Evolutionary conservation across 768 basidiomycete genomes (phyloP).

Genomic region (Hypsizygus marmoreus): DNA sequence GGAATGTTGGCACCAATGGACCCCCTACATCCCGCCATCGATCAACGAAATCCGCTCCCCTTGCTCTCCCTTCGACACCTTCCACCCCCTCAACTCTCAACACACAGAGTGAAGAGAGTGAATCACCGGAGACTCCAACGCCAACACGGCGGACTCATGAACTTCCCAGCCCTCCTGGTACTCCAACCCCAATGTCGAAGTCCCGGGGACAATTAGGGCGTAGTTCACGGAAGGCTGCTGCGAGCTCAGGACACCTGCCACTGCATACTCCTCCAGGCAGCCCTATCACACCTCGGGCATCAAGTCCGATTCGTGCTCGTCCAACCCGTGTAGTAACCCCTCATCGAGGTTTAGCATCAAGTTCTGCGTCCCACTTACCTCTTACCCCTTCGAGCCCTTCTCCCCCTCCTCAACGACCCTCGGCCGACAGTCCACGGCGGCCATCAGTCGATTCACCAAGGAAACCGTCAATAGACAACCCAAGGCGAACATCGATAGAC

Average conservation of each 20-base stretch:
- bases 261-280: constrained; percentile 38
- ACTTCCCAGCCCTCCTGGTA: constrained; percentile 45
- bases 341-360: constrained; percentile 46
- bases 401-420: constrained; percentile 36
- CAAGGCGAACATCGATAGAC: constrained; percentile 20
- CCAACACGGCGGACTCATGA: constrained; percentile 38
- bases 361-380: constrained; percentile 56
- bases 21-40: constrained; percentile 31
- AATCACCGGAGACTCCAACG: constrained; percentile 38
- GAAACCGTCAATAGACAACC: constrained; percentile 30
- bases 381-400: constrained; percentile 36
- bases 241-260: constrained; percentile 45
- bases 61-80: constrained; percentile 28
- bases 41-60: constrained; percentile 31
- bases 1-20: constrained; percentile 16
- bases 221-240: constrained; percentile 31
- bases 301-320: constrained; percentile 46
- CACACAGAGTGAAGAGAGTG: constrained; percentile 16
- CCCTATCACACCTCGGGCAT: constrained; percentile 36
- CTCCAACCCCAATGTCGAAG: constrained; percentile 46
- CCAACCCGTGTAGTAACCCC: constrained; percentile 45
- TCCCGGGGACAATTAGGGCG: constrained; percentile 36
- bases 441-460: constrained; percentile 37
- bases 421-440: constrained; percentile 37
- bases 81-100: constrained; percentile 22